These are phyloP conservation scores for Euphorbia pulcherrima DNA, from an alignment of 345 rosid species.

Conservation along the genomic window DNA sequence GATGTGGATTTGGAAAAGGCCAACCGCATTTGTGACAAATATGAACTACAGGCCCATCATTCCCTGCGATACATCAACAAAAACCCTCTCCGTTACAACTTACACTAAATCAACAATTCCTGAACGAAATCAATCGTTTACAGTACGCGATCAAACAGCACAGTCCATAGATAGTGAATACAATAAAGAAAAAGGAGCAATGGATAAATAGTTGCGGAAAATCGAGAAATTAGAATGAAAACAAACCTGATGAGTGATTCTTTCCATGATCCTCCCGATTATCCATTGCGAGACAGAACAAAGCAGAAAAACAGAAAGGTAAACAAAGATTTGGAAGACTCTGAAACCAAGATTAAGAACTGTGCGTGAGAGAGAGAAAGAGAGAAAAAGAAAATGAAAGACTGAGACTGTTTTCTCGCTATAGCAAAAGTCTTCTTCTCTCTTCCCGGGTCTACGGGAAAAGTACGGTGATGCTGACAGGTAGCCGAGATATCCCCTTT, in stretches of 20 bases:
- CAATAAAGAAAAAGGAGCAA: too few species aligned
- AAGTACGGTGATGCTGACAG: slow-evolving; percentile 6
- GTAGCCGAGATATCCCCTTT: slow-evolving; percentile 1
- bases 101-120: background rate
- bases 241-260: slow-evolving; percentile 13
- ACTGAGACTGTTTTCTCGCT: background rate
- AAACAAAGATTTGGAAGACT: slow-evolving; percentile 5
- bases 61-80: slow-evolving; percentile 26
- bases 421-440: background rate
- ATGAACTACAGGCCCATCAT: slow-evolving; percentile 40
- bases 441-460: slow-evolving; percentile 6
- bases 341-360: too few species aligned
- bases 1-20: slow-evolving; percentile 63
- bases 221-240: background rate
- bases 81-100: too few species aligned
- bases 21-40: slow-evolving; percentile 65
- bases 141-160: background rate
- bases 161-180: background rate
- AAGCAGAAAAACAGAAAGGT: background rate
- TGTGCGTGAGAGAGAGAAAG: background rate
- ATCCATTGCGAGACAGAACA: slow-evolving; percentile 9
- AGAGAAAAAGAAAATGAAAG: background rate
- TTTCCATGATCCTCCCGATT: slow-evolving; percentile 17
- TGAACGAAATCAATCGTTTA: background rate
- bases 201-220: background rate